These are phyloP conservation scores for Trametes sanguinea DNA, from an alignment of 768 basidiomycete genomes.

Conservation along the genomic window DNA sequence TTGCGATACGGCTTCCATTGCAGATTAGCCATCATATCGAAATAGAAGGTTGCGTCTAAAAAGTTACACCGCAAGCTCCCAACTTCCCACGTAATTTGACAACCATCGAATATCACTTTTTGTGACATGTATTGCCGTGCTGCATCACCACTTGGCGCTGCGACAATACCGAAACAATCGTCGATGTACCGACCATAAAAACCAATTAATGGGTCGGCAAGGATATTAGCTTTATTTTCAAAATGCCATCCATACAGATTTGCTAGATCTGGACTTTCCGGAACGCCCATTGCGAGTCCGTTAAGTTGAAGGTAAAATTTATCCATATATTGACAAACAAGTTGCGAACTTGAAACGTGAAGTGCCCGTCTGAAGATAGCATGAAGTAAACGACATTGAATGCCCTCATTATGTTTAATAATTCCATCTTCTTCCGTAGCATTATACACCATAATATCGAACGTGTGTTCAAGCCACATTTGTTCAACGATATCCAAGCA, in stretches of 20 bases:
- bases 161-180: slow-evolving; percentile 28
- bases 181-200: slow-evolving; percentile 39
- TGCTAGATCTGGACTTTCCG: slow-evolving; percentile 34
- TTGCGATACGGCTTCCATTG: slow-evolving; percentile 20
- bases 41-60: slow-evolving; percentile 34
- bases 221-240: slow-evolving; percentile 18
- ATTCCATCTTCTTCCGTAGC: slow-evolving; percentile 17
- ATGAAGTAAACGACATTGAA: no score
- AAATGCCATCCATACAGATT: slow-evolving; percentile 33
- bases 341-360: slow-evolving; percentile 24
- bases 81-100: slow-evolving; percentile 20
- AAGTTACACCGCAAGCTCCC: slow-evolving; percentile 21
- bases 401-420: no score
- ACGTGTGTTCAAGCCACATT: slow-evolving; percentile 22
- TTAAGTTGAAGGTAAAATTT: slow-evolving; percentile 28
- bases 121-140: not conserved
- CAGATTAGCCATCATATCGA: slow-evolving; percentile 16
- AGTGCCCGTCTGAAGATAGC: slow-evolving; percentile 3
- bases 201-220: slow-evolving; percentile 17
- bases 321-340: slow-evolving; percentile 28
- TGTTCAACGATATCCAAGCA: slow-evolving; percentile 26
- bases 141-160: not conserved
- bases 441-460: not conserved
- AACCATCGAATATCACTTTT: slow-evolving; percentile 16
- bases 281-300: slow-evolving; percentile 23